Conservation (phyloP, 192 early-diverging fungal species). For the Umbelopsis sp. region DNA sequence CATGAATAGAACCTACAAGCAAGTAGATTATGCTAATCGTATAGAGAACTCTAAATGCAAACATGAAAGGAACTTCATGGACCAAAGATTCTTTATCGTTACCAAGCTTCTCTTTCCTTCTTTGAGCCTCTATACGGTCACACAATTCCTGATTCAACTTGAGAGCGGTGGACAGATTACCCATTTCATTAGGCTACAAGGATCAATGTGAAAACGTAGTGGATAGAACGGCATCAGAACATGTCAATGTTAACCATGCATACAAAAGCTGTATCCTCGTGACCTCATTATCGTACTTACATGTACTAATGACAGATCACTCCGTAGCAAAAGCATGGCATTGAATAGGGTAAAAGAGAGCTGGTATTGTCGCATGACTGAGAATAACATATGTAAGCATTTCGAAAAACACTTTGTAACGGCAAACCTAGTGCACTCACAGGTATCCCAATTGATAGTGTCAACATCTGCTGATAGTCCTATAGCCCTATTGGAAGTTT, state of each 20-base stretch:
- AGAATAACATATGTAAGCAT: neutral
- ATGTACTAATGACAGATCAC: conserved; percentile 31
- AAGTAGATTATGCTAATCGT: conserved; percentile 2
- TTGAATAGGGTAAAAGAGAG: conserved; percentile 35
- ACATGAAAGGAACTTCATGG: conserved; percentile 11
- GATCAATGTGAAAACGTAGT: too few relatives aligned
- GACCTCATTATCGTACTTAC: conserved; percentile 7
- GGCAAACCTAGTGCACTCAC: neutral
- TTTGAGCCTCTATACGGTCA: conserved; percentile 4
- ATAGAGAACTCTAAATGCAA: conserved; percentile 8
- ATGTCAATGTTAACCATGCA: too few relatives aligned
- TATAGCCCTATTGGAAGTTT: conserved; percentile 19
- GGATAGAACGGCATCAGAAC: too few relatives aligned
- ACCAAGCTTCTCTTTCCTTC: neutral
- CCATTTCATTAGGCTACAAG: neutral
- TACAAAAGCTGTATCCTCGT: neutral
- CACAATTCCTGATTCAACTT: conserved; percentile 6
- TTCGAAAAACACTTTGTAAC: neutral
- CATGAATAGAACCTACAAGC: neutral
- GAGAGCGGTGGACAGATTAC: neutral
- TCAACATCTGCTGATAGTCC: neutral
- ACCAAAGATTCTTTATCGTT: conserved; percentile 5
- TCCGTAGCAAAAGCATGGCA: conserved; percentile 31
- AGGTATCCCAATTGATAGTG: neutral
- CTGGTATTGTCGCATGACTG: neutral